Evolutionary conservation across 106 monocot species (phyloP), one percentile per base, ranked within the genome.

Genomic region (Dioscorea zingiberensis): DNA sequence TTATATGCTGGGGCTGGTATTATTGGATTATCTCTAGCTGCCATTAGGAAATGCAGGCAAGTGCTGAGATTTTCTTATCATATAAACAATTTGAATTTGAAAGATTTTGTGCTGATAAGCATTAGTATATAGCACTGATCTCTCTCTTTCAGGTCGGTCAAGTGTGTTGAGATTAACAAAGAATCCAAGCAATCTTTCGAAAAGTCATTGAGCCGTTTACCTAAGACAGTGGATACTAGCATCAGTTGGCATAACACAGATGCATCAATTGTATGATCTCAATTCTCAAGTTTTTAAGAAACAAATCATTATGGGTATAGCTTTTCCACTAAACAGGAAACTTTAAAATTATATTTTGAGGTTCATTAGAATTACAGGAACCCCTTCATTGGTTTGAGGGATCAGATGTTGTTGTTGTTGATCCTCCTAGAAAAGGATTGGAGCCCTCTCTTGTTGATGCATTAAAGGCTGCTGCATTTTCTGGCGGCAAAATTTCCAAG

Each of bases 401-500:
- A 44, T 79, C 97, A 74, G 85, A 89, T 77, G 84, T 98, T 25
- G 78, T 92, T 65, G 71, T 98, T 71, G 92, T 98, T n/a, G 97
- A 98, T 86, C 97, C 97, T 69, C 97, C 97, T 0, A 88, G 92
- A 77, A 98, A 98, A 84, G 97, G 97, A 44, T 67, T 98, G 72
- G 77, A 92, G 55, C 66, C 75, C 16, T 79, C 97, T 16, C 59
- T 98, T 19, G 45, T 82, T 61, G 80, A 82, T 65, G 86, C 92
- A 46, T 78, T 98, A 65, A 72, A 49, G 21, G 82, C 55, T 46
- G 59, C 65, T 29, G 71, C 74, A 68, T 53, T 73, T 62, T 68
- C 85, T 49, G 53, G 47, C 25, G 44, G 48, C 13, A 91, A 77
- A 75, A 23, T 47, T 77, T 45, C 26, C 25, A 69, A 60, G 16